Conservation (phyloP, 2,329 filamentous ascomycete species). For the Chalara sp. region DNA sequence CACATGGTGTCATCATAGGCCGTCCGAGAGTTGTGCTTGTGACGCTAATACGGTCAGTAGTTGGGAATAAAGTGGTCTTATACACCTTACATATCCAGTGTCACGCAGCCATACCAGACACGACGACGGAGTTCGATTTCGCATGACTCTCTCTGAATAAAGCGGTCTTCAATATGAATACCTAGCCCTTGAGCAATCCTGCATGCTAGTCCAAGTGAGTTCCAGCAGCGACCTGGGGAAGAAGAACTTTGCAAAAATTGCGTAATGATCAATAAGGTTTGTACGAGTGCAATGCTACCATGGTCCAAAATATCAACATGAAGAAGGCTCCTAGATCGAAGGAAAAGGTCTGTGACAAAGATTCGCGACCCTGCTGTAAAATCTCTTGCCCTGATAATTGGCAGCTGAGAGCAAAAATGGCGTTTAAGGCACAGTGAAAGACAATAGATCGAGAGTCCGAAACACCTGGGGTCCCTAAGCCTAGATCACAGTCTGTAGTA, state of each 20-base stretch:
- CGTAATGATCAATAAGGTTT: constrained; percentile 5
- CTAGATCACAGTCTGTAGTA: not conserved
- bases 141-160: too few species aligned
- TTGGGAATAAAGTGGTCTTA: not conserved
- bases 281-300: constrained; percentile 6
- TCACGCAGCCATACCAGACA: not conserved
- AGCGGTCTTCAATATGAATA: not conserved
- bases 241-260: constrained; percentile 8
- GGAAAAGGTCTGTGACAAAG: constrained; percentile 1
- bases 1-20: not conserved
- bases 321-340: constrained; percentile 3
- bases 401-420: constrained; percentile 4
- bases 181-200: not conserved
- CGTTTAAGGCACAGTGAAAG: constrained; percentile 6
- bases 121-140: not conserved
- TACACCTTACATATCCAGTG: not conserved
- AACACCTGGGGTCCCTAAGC: not conserved
- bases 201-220: not conserved
- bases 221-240: constrained; percentile 1
- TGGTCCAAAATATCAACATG: constrained; percentile 4
- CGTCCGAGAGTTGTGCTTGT: not conserved
- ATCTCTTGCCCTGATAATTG: constrained; percentile 2
- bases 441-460: not conserved
- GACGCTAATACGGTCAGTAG: not conserved
- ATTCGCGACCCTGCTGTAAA: not conserved